Conservation (phyloP, 75 land plant species). For the Pinus tabuliformis region DNA sequence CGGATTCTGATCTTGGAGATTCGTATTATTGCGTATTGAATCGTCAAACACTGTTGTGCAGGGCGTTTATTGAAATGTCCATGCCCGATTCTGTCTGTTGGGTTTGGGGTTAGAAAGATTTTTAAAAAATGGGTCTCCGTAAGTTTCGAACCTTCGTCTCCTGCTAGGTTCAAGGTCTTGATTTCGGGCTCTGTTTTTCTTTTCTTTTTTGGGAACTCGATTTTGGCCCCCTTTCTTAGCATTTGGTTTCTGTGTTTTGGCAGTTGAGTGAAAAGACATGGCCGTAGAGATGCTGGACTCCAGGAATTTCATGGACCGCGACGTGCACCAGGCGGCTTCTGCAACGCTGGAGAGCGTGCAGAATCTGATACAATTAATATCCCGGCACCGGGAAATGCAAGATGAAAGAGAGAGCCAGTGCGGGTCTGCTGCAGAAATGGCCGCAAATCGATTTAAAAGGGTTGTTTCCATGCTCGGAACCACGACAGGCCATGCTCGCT, state of each 20-base stretch:
- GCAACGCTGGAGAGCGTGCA: conserved; percentile 33
- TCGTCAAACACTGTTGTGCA: neutral
- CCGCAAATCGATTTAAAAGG: conserved; percentile 60
- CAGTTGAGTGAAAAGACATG: conserved; percentile 9
- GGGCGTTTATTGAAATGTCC: neutral
- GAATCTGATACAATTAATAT: conserved; percentile 20
- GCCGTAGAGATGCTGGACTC: conserved; percentile 36
- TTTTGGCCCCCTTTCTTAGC: neutral
- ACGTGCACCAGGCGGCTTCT: conserved; percentile 36
- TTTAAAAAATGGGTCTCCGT: neutral
- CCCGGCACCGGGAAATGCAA: conserved; percentile 12
- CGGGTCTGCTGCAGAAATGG: conserved; percentile 27
- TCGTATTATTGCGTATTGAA: neutral
- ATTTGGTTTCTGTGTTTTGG: neutral
- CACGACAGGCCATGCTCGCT: conserved; percentile 75
- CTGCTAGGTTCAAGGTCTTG: neutral
- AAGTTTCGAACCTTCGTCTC: too few species aligned
- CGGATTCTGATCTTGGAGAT: neutral
- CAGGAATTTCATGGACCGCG: conserved; percentile 14
- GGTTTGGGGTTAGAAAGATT: neutral
- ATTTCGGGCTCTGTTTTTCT: neutral
- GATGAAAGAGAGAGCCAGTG: neutral
- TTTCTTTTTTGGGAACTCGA: too few species aligned
- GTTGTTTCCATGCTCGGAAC: conserved; percentile 59
- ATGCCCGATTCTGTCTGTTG: neutral